Conservation (phyloP, 2,329 filamentous ascomycete genomes). For the Aspergillus nomiae region DNA sequence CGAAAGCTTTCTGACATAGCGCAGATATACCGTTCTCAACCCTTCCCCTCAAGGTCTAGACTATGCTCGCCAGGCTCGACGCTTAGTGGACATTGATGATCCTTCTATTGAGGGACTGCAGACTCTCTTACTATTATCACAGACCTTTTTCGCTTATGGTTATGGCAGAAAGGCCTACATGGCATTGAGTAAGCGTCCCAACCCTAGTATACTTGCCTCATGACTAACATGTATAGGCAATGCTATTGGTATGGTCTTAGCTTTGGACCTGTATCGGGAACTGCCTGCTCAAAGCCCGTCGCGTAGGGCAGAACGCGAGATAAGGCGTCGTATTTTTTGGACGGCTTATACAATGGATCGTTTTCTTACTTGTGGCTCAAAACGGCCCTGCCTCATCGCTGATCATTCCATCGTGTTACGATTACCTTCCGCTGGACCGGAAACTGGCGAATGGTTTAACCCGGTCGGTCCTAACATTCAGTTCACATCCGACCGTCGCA, state of each 20-base stretch:
- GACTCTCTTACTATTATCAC: conserved; percentile 71
- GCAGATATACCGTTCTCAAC: conserved; percentile 72
- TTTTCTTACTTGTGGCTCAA: conserved; percentile 80
- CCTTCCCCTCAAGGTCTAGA: conserved; percentile 70
- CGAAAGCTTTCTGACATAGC: conserved; percentile 9
- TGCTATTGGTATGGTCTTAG: conserved; percentile 80
- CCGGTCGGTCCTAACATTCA: conserved; percentile 76
- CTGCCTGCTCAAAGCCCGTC: conserved; percentile 63
- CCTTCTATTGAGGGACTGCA: conserved; percentile 78
- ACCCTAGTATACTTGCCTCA: background rate
- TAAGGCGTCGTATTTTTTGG: conserved; percentile 81
- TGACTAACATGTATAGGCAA: conserved; percentile 54
- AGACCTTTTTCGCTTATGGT: conserved; percentile 74
- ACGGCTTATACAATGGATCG: conserved; percentile 83
- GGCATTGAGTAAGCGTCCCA: conserved; percentile 65
- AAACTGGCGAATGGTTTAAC: conserved; percentile 78
- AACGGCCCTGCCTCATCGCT: conserved; percentile 75
- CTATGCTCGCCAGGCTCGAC: conserved; percentile 69
- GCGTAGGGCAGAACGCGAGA: conserved; percentile 69
- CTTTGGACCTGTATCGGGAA: conserved; percentile 79
- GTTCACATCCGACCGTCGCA: conserved; percentile 70
- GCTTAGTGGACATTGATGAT: conserved; percentile 75
- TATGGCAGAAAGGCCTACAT: conserved; percentile 85
- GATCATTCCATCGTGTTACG: conserved; percentile 76
- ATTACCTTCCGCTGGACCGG: conserved; percentile 67